These are phyloP conservation scores for Corymbia citriodora DNA, from an alignment of 441 rosid species.

Conservation along the genomic window DNA sequence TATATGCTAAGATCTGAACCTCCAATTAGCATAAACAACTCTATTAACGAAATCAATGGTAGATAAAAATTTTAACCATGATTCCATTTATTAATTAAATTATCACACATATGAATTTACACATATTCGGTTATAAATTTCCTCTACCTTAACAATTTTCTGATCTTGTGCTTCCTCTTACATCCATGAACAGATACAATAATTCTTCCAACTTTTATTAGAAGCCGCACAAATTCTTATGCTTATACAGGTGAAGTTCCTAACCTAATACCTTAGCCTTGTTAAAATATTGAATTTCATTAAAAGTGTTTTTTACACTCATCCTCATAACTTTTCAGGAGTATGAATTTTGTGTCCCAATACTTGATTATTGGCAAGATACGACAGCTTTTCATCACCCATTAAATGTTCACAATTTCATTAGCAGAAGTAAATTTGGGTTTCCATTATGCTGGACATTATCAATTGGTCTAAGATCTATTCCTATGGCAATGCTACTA, in stretches of 20 bases:
- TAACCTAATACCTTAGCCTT: neutral
- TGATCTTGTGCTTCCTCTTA: neutral
- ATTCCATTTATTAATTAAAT: neutral
- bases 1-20: accelerated
- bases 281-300: neutral
- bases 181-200: neutral
- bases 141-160: neutral
- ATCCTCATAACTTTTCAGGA: neutral
- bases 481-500: neutral
- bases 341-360: neutral
- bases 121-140: neutral
- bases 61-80: neutral
- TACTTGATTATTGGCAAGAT: neutral
- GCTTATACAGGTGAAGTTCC: neutral
- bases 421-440: neutral
- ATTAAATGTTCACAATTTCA: neutral
- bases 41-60: neutral
- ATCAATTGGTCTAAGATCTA: neutral
- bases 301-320: neutral
- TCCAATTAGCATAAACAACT: neutral
- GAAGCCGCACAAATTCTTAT: accelerated
- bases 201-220: too few species aligned
- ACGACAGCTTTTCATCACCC: accelerated
- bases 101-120: neutral
- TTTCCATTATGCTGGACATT: neutral